Evolutionary conservation across 352 stramenopile genomes (phyloP).

Genomic region (Phytophthora multivora): DNA sequence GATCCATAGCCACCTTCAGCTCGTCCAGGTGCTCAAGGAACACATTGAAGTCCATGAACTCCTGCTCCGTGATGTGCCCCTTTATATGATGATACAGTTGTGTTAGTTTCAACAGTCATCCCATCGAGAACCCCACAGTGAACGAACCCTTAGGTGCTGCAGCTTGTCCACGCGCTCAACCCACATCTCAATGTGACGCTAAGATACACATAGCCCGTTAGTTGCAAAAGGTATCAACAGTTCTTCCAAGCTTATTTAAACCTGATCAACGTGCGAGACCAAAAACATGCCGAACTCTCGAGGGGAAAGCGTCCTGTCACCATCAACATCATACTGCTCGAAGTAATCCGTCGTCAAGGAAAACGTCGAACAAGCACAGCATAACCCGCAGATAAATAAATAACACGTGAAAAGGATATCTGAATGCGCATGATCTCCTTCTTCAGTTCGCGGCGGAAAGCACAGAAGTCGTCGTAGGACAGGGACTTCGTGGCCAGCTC

Average conservation of each 20-base stretch:
- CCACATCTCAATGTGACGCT: conserved; percentile 72
- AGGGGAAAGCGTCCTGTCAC: conserved; percentile 77
- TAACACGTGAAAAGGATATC: conserved; percentile 71
- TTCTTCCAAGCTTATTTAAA: conserved; percentile 13
- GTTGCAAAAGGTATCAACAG: not conserved
- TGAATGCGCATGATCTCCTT: conserved; percentile 89
- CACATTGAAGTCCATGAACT: conserved; percentile 86
- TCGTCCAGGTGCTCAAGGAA: conserved; percentile 86
- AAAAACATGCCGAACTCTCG: conserved; percentile 90
- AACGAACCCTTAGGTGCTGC: conserved; percentile 54
- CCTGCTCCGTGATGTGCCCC: conserved; percentile 74
- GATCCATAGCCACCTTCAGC: conserved; percentile 83
- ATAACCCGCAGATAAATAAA: not conserved
- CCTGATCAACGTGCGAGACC: conserved; percentile 85
- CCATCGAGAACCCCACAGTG: not conserved
- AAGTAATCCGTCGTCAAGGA: conserved; percentile 81
- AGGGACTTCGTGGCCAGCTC: conserved; percentile 79
- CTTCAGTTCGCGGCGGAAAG: conserved; percentile 76
- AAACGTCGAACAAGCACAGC: not conserved
- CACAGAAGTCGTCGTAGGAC: conserved; percentile 83
- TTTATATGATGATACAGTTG: conserved; percentile 10
- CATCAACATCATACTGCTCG: conserved; percentile 89
- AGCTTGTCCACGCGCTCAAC: conserved; percentile 81
- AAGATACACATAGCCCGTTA: not conserved
- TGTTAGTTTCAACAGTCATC: not conserved